Percentiles rank a stretch among this genome's conserved stretches.
These are phyloP conservation scores for Annona squamosa DNA, from an alignment of 164 flowering plant genomes.

Conservation along the genomic window DNA sequence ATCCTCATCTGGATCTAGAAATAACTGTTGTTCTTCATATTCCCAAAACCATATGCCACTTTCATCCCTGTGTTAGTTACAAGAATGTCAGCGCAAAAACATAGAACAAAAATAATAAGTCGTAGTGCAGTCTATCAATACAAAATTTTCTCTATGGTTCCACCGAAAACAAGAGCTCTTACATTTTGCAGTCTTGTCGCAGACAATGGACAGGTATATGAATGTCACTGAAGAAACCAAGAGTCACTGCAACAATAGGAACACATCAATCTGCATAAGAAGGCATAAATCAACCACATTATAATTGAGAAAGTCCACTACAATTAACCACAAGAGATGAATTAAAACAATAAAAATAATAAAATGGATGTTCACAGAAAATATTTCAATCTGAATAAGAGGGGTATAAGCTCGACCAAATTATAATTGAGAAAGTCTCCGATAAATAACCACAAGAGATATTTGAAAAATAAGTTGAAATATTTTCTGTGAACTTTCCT, in stretches of 20 bases:
- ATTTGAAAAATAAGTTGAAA: too few relatives aligned
- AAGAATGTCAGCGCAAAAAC: not conserved
- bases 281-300: conserved; percentile 3
- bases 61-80: conserved; percentile 27
- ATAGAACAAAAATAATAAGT: not conserved
- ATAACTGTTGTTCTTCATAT: conserved; percentile 21
- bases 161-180: conserved; percentile 12
- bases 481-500: too few relatives aligned
- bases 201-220: conserved; percentile 51
- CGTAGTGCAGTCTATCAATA: not conserved
- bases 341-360: too few relatives aligned
- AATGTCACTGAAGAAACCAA: conserved; percentile 84
- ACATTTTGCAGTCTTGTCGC: conserved; percentile 43
- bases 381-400: too few relatives aligned
- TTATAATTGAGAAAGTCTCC: too few relatives aligned
- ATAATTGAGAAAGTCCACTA: not conserved
- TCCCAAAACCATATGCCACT: conserved; percentile 56
- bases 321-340: not conserved
- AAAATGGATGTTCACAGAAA: too few relatives aligned
- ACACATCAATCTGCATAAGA: conserved; percentile 1
- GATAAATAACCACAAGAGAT: too few relatives aligned
- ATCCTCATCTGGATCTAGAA: conserved; percentile 49
- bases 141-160: not conserved
- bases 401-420: too few relatives aligned
- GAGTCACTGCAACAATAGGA: conserved; percentile 51